These are phyloP conservation scores for Microdochium nivale DNA, from an alignment of 2,329 filamentous ascomycete genomes.

Conservation along the genomic window DNA sequence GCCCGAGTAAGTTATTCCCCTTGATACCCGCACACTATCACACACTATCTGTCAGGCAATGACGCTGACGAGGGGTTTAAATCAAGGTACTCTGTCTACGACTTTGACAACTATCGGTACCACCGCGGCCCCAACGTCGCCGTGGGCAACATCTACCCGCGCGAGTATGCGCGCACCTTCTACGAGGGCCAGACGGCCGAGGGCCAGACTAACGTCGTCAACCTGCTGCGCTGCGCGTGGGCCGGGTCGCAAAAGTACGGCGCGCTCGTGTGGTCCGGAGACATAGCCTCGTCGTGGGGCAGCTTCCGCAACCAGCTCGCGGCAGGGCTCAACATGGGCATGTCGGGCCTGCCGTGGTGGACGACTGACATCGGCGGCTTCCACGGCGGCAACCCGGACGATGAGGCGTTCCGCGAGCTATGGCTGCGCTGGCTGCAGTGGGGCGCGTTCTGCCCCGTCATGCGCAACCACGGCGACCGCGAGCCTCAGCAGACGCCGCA, in stretches of 20 bases:
- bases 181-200: conserved; percentile 41
- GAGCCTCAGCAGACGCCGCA: conserved; percentile 39
- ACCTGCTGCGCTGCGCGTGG: conserved; percentile 41
- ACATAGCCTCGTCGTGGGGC: conserved; percentile 56
- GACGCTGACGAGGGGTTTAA: no score
- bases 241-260: conserved; percentile 52
- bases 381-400: conserved; percentile 51
- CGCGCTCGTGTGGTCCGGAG: conserved; percentile 58
- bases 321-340: conserved; percentile 57
- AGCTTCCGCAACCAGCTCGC: conserved; percentile 51
- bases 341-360: conserved; percentile 59
- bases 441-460: conserved; percentile 59
- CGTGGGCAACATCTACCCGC: conserved; percentile 47
- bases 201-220: conserved; percentile 43
- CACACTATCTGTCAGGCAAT: no score
- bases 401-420: conserved; percentile 50
- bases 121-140: conserved; percentile 41
- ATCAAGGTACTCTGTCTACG: conserved; percentile 50
- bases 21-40: no score
- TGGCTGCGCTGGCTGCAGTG: conserved; percentile 59
- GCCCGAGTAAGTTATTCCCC: conserved; percentile 32
- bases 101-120: conserved; percentile 60
- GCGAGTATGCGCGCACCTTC: conserved; percentile 43
- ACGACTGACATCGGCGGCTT: conserved; percentile 66
- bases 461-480: conserved; percentile 58